These are phyloP conservation scores for Chlamydomonas sp. DNA, from an alignment of 139 green algal genomes.

Conservation along the genomic window DNA sequence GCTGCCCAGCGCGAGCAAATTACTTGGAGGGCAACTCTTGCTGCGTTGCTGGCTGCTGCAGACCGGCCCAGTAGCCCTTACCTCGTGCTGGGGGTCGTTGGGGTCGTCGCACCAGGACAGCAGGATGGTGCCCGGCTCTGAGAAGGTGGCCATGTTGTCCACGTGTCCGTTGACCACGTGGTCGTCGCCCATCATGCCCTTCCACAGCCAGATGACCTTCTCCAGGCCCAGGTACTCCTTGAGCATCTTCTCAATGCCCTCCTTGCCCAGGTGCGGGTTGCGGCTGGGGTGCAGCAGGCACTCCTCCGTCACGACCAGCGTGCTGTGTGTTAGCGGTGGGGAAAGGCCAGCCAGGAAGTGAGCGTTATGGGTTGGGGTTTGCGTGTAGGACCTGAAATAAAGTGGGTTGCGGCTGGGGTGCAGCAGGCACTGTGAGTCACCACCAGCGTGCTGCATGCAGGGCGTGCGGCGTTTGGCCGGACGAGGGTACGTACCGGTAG, in stretches of 20 bases:
- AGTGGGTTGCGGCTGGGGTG: too few relatives aligned
- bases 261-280: conserved; percentile 74
- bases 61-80: too few relatives aligned
- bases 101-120: conserved; percentile 79
- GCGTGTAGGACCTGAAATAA: too few relatives aligned
- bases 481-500: too few relatives aligned
- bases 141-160: conserved; percentile 83
- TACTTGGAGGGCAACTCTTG: too few relatives aligned
- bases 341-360: not conserved
- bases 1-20: too few relatives aligned
- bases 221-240: conserved; percentile 75
- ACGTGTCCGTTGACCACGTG: conserved; percentile 78
- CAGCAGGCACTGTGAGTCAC: too few relatives aligned
- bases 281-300: conserved; percentile 79
- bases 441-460: too few relatives aligned
- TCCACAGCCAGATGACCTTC: conserved; percentile 85
- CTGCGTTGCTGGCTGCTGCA: too few relatives aligned
- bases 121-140: conserved; percentile 69
- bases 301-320: conserved; percentile 77
- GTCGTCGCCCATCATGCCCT: conserved; percentile 71
- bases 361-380: too few relatives aligned
- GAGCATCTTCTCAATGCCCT: conserved; percentile 70
- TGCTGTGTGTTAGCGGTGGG: conserved; percentile 44
- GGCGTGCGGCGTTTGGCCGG: too few relatives aligned
- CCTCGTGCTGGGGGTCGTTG: conserved; percentile 61